Conservation (phyloP, 2,329 filamentous ascomycete genomes). For the Aspergillus udagawae region DNA sequence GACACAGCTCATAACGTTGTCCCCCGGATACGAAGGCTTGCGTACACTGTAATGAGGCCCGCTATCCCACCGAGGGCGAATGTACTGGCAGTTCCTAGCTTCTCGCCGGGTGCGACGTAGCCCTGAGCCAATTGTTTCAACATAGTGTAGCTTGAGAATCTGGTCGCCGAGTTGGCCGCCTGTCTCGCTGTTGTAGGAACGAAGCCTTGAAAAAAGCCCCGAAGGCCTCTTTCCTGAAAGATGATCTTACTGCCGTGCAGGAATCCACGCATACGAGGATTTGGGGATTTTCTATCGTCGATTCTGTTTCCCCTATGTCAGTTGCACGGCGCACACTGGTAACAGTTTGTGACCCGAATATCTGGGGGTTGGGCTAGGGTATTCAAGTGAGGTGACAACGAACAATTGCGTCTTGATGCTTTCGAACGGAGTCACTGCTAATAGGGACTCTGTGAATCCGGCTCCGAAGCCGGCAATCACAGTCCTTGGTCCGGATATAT, state of each 20-base stretch:
- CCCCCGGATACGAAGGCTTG: background rate
- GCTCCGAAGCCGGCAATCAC: slow-evolving; percentile 93
- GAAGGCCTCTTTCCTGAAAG: slow-evolving; percentile 76
- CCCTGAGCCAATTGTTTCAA: slow-evolving; percentile 87
- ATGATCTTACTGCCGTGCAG: slow-evolving; percentile 86
- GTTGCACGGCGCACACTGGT: background rate
- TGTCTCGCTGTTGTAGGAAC: slow-evolving; percentile 92
- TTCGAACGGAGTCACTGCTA: slow-evolving; percentile 95
- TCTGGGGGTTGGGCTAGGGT: background rate
- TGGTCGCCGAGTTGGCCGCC: slow-evolving; percentile 86
- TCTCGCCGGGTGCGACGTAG: slow-evolving; percentile 91
- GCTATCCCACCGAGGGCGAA: slow-evolving; percentile 88
- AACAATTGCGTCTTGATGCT: slow-evolving; percentile 95
- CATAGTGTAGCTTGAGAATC: slow-evolving; percentile 87
- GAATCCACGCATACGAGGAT: slow-evolving; percentile 87
- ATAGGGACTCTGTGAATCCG: slow-evolving; percentile 84
- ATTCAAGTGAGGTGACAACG: slow-evolving; percentile 20
- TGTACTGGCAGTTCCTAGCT: slow-evolving; percentile 79
- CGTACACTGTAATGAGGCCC: slow-evolving; percentile 80
- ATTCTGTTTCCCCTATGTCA: slow-evolving; percentile 54
- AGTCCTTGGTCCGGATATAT: slow-evolving; percentile 83
- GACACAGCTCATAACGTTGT: background rate
- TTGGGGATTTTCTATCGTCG: slow-evolving; percentile 83
- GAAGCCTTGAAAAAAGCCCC: slow-evolving; percentile 96
- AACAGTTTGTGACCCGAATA: background rate